phyloP scores from a whole-genome alignment of 2,329 filamentous ascomycete species.

The Knoxdaviesia proteae region DNA sequence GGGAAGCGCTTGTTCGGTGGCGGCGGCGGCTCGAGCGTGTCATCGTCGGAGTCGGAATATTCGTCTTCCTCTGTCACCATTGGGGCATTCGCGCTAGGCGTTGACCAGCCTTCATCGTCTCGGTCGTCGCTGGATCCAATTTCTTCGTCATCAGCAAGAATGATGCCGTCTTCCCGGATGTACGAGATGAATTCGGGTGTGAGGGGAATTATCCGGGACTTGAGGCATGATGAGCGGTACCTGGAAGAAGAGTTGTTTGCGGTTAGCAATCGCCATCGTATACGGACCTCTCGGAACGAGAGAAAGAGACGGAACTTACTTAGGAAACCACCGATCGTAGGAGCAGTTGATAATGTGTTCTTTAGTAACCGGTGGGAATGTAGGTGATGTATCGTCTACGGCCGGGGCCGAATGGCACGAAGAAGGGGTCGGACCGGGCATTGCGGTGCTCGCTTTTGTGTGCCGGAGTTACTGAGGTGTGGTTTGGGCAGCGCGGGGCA shows the following conservation, averaged over 20 bases:
- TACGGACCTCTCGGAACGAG: neutral
- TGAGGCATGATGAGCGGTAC: conserved; percentile 63
- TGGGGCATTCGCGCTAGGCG: conserved; percentile 9
- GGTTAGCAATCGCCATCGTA: conserved; percentile 3
- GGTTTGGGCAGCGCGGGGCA: too few relatives aligned
- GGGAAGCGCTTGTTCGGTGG: conserved; percentile 39
- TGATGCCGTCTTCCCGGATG: conserved; percentile 77
- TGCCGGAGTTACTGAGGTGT: too few relatives aligned
- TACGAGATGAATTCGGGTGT: conserved; percentile 61
- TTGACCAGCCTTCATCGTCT: conserved; percentile 26
- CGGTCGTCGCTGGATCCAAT: conserved; percentile 30
- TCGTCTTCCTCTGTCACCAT: conserved; percentile 16
- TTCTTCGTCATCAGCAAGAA: conserved; percentile 52
- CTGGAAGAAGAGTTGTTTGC: conserved; percentile 16
- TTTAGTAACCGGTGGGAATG: conserved; percentile 67
- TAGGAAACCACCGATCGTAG: conserved; percentile 78
- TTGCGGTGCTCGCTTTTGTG: too few relatives aligned
- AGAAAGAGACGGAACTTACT: conserved; percentile 19
- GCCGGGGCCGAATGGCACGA: too few relatives aligned
- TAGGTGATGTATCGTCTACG: too few relatives aligned
- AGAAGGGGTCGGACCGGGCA: too few relatives aligned
- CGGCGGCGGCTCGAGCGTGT: conserved; percentile 16
- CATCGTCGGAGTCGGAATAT: conserved; percentile 24
- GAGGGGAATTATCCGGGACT: conserved; percentile 67
- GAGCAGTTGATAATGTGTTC: conserved; percentile 87